These are phyloP conservation scores for Cryomyces antarcticus DNA, from an alignment of 495 filamentous ascomycete species.

Conservation along the genomic window DNA sequence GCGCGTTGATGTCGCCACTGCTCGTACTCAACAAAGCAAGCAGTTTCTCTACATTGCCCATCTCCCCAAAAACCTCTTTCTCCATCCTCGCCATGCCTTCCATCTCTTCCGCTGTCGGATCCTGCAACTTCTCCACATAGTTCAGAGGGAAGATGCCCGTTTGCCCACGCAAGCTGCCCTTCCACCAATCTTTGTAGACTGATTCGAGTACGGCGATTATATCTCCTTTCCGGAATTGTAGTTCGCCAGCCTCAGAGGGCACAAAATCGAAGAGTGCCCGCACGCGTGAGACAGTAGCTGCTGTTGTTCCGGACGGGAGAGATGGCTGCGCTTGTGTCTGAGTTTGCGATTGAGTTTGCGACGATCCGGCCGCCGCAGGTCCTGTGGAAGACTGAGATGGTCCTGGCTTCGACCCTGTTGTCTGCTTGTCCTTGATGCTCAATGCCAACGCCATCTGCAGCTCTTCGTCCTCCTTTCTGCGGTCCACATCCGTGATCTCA, in stretches of 20 bases:
- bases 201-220: constrained; percentile 94
- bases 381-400: background rate
- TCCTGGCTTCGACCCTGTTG: background rate
- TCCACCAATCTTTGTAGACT: constrained; percentile 99
- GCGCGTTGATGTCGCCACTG: constrained; percentile 77
- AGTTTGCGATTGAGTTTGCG: constrained; percentile 8
- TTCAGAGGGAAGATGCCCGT: constrained; percentile 97
- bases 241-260: constrained; percentile 80
- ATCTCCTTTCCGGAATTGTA: constrained; percentile 92
- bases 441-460: constrained; percentile 87
- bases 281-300: constrained; percentile 91
- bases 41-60: constrained; percentile 95
- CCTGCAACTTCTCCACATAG: constrained; percentile 92
- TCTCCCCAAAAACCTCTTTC: constrained; percentile 90
- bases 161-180: constrained; percentile 78
- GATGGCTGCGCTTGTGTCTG: constrained; percentile 28
- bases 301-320: constrained; percentile 52
- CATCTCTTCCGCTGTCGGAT: constrained; percentile 85
- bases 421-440: constrained; percentile 65
- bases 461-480: constrained; percentile 93
- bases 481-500: constrained; percentile 71
- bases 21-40: constrained; percentile 88
- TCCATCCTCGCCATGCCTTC: constrained; percentile 96
- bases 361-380: constrained; percentile 14
- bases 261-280: constrained; percentile 86